Evolutionary conservation across 768 basidiomycete species (phyloP).

Genomic region (Xerocomellus dryophilus): DNA sequence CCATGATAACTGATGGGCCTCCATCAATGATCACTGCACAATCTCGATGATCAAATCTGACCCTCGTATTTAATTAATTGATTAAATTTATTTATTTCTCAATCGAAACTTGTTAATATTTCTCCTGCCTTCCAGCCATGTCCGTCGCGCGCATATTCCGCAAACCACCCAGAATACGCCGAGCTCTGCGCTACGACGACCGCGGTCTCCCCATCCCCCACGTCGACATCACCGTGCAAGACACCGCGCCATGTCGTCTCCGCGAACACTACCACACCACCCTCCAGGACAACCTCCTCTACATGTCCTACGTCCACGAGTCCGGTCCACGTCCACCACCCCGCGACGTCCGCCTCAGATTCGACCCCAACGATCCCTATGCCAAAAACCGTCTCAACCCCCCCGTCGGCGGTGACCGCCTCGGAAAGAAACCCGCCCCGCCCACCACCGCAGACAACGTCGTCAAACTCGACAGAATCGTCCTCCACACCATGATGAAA

Average conservation of each 20-base stretch:
- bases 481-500: slow-evolving; percentile 84
- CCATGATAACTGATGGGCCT: too few relatives aligned
- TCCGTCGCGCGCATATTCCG: slow-evolving; percentile 46
- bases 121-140: not conserved
- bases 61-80: too few relatives aligned
- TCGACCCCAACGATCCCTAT: slow-evolving; percentile 80
- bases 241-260: slow-evolving; percentile 70
- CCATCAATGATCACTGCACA: too few relatives aligned
- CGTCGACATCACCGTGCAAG: slow-evolving; percentile 60
- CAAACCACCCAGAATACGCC: slow-evolving; percentile 45
- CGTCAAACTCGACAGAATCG: slow-evolving; percentile 76
- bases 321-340: slow-evolving; percentile 49
- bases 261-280: slow-evolving; percentile 81
- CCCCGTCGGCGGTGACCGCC: slow-evolving; percentile 65
- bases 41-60: too few relatives aligned
- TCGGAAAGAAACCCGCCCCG: slow-evolving; percentile 66
- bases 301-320: slow-evolving; percentile 89
- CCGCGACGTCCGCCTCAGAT: slow-evolving; percentile 61
- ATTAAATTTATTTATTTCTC: too few relatives aligned
- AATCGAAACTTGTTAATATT: too few relatives aligned
- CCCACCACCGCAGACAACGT: slow-evolving; percentile 67
- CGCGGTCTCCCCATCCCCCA: slow-evolving; percentile 73
- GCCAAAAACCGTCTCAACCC: slow-evolving; percentile 73
- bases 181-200: slow-evolving; percentile 46
- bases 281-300: slow-evolving; percentile 85